Conservation (phyloP, 2,329 filamentous ascomycete species). For the Aspergillus fumigatus region DNA sequence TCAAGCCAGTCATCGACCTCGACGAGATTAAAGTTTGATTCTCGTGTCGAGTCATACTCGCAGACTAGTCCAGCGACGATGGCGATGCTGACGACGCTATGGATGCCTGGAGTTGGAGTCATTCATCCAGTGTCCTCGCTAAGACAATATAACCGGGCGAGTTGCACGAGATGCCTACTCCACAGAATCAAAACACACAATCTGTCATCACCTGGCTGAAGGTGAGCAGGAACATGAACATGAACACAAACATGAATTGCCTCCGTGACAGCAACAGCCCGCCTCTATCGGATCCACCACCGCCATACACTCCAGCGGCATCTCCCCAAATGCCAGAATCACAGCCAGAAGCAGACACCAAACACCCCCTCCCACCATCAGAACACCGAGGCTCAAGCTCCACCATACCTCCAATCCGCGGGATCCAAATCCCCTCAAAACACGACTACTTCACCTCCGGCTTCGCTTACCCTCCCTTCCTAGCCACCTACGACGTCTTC, state of each 20-base stretch:
- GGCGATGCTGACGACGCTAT: too few relatives aligned
- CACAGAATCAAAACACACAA: neutral
- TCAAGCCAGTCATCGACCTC: too few relatives aligned
- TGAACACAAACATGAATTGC: neutral
- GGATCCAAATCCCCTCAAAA: conserved; percentile 28
- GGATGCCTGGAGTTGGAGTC: too few relatives aligned
- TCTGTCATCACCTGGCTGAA: too few relatives aligned
- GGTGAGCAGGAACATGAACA: neutral
- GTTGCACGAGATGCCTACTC: neutral
- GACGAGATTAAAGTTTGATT: too few relatives aligned
- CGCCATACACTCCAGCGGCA: neutral
- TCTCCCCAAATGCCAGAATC: neutral
- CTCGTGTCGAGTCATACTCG: too few relatives aligned
- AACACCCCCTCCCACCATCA: conserved; percentile 9
- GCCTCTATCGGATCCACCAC: neutral
- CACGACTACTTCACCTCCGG: conserved; percentile 23
- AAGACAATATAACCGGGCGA: neutral
- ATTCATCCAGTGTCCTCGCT: neutral
- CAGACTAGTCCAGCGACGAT: too few relatives aligned
- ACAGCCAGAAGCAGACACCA: conserved; percentile 3
- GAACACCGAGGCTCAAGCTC: neutral
- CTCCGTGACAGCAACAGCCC: neutral
- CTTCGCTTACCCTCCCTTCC: conserved; percentile 26
- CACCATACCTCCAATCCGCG: conserved; percentile 14
- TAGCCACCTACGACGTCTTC: conserved; percentile 18